These are phyloP conservation scores for Talaromyces wortmannii DNA, from an alignment of 495 filamentous ascomycete species.

Conservation along the genomic window DNA sequence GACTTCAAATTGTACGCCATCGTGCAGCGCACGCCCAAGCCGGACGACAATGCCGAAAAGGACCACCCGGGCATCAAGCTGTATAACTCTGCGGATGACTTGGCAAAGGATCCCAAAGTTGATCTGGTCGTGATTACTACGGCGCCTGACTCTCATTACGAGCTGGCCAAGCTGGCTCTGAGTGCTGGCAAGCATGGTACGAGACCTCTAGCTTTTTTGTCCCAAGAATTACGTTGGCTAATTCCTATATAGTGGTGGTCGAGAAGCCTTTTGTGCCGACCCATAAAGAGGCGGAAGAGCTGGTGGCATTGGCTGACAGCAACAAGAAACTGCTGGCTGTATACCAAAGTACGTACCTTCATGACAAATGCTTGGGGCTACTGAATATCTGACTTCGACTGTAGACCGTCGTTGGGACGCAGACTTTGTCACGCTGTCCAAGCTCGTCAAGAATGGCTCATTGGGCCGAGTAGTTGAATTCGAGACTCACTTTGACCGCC, in stretches of 20 bases:
- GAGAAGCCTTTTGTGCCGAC: conserved; percentile 88
- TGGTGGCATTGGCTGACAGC: conserved; percentile 58
- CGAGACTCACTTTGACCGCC: conserved; percentile 80
- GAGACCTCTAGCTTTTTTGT: neutral
- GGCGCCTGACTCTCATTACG: conserved; percentile 68
- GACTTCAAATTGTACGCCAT: conserved; percentile 67
- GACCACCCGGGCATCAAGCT: conserved; percentile 63
- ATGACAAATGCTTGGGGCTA: neutral
- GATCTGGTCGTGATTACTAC: conserved; percentile 73
- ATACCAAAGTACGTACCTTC: conserved; percentile 61
- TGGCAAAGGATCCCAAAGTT: conserved; percentile 58
- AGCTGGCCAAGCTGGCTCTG: conserved; percentile 57
- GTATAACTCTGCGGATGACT: conserved; percentile 51
- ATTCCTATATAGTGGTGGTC: conserved; percentile 48
- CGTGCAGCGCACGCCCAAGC: conserved; percentile 68
- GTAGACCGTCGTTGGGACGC: conserved; percentile 73
- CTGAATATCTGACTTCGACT: conserved; percentile 6
- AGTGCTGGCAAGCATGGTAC: conserved; percentile 67
- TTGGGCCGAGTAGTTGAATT: conserved; percentile 70
- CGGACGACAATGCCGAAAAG: conserved; percentile 54
- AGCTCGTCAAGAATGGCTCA: conserved; percentile 46
- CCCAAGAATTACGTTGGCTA: neutral
- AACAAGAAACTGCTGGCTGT: conserved; percentile 62
- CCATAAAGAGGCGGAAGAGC: conserved; percentile 59
- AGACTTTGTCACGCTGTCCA: conserved; percentile 72